Conservation (phyloP, 1,284 basidiomycete species). For the Puccinia hordei region DNA sequence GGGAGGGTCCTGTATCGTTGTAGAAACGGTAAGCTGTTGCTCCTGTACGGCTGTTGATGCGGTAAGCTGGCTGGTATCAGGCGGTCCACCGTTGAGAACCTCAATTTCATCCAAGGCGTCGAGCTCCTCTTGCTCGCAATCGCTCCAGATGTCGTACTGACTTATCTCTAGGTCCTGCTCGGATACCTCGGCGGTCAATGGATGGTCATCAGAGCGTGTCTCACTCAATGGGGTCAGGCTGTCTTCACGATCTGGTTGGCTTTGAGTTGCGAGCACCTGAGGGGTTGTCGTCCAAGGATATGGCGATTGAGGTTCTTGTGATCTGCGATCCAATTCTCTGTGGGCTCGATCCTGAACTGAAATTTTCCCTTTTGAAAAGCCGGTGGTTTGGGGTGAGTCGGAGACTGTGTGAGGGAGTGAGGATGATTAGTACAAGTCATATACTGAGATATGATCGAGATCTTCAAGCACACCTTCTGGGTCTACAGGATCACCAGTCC, state of each 20-base stretch:
- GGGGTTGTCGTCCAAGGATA: background rate
- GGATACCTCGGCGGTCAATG: background rate
- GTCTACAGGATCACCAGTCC: background rate
- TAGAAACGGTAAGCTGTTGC: background rate
- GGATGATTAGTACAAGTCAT: background rate
- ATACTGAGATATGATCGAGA: background rate
- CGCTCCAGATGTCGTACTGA: slow-evolving; percentile 35
- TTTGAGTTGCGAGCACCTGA: slow-evolving; percentile 37
- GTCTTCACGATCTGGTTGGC: slow-evolving; percentile 1
- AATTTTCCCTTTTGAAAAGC: background rate
- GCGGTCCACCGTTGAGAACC: background rate
- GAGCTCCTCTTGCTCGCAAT: slow-evolving; percentile 40
- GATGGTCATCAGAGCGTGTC: background rate
- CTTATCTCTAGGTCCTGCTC: slow-evolving; percentile 19
- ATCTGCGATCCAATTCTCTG: background rate
- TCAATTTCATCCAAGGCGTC: slow-evolving; percentile 22
- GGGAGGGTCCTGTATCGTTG: background rate
- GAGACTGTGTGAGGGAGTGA: background rate
- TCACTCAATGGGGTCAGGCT: slow-evolving; percentile 8
- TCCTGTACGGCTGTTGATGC: background rate
- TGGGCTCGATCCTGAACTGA: background rate
- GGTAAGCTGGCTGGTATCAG: background rate
- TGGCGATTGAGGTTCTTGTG: background rate
- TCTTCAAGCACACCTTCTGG: background rate
- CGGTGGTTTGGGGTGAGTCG: background rate